Base-by-base conservation (phyloP, 164 flowering plant genomes). In the Stephania yunnanensis region DNA sequence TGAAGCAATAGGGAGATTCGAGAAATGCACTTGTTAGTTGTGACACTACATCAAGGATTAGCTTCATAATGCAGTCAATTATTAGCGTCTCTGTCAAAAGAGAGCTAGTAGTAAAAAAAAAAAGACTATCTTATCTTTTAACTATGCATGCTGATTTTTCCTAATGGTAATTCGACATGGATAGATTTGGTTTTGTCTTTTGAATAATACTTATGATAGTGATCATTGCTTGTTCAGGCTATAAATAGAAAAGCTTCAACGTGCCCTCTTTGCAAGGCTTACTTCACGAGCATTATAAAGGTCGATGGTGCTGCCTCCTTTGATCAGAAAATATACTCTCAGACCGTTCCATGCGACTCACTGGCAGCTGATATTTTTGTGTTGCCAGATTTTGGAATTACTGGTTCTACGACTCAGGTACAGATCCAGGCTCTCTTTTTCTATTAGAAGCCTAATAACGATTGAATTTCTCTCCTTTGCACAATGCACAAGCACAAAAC, bases 251-350 rank as follows among this genome's bases (percentile, higher is more conserved):
- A 86, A 76, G 71, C 71, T 53, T 84, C 95, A 71, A 84, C 92
- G 29, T 96, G 99, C 78, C 99, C 98, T 72, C 78, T 94, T 84
- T 96, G 98, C 89, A 96, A 94, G 88, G 85, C 92, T 55, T 81
- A 81, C 73, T 96, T 92, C 82, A 52, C 36, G 31, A 81, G 83
- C 85, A 94, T 96, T 75, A 89, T 81, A 31, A 91, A 86, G 82
- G 85, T 92, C 76, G 95, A 91, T 30, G 89, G 82, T 80, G 95
- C 87, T 63, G 87, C 69, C 52, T 76, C 83, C 55, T 79, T 82
- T 68, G 97, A 91, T 83, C 97, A 96, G 76, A 96, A 94, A 76
- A 87, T 96, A 76, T 96, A 89, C 79, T 92, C 97, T 0, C 98
- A 94, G 72, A 87, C 95, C n/a, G 77, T 92, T 81, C 97, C 97